Percentiles rank a stretch among this genome's conserved stretches.
phyloP scores from a whole-genome alignment of 2,329 filamentous ascomycete species.

The Colletotrichum lindemuthianum region DNA sequence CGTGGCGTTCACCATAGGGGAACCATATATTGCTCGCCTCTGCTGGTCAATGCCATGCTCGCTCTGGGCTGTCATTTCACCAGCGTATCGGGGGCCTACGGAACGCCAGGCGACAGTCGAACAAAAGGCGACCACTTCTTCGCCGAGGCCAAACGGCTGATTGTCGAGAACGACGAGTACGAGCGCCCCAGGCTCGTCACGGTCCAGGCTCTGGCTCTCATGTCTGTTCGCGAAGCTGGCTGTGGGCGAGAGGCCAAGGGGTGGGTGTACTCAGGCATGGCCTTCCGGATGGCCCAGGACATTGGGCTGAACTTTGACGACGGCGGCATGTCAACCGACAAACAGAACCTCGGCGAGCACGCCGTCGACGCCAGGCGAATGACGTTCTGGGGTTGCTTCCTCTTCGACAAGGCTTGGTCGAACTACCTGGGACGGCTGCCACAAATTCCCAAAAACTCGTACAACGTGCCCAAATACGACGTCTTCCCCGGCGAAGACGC shows the following conservation, averaged over 20 bases:
- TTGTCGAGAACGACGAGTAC: conserved; percentile 92
- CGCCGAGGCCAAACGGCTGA: conserved; percentile 87
- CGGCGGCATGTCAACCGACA: conserved; percentile 68
- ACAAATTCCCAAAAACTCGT: conserved; percentile 81
- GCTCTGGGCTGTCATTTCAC: conserved; percentile 95
- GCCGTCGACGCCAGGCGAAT: conserved; percentile 90
- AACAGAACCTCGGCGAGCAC: conserved; percentile 73
- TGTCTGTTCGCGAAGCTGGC: conserved; percentile 96
- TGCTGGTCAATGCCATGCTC: conserved; percentile 94
- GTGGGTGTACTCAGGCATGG: conserved; percentile 99
- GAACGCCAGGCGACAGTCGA: conserved; percentile 76
- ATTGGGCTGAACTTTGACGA: conserved; percentile 90
- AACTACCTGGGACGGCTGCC: conserved; percentile 94
- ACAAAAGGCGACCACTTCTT: conserved; percentile 98
- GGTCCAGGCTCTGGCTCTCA: conserved; percentile 91
- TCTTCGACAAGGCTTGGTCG: conserved; percentile 99
- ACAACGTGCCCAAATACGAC: conserved; percentile 88
- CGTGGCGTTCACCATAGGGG: conserved; percentile 60
- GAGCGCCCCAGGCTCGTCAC: conserved; percentile 89
- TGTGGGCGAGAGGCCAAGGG: conserved; percentile 94
- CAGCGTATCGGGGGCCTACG: conserved; percentile 76
- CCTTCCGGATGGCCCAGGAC: conserved; percentile 96
- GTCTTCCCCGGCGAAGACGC: conserved; percentile 91
- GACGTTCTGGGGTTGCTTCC: conserved; percentile 97
- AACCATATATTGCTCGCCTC: conserved; percentile 84